These are phyloP conservation scores for Straminergon stramineum DNA, from an alignment of 225 moss, liverwort and hornwort species.

Conservation along the genomic window DNA sequence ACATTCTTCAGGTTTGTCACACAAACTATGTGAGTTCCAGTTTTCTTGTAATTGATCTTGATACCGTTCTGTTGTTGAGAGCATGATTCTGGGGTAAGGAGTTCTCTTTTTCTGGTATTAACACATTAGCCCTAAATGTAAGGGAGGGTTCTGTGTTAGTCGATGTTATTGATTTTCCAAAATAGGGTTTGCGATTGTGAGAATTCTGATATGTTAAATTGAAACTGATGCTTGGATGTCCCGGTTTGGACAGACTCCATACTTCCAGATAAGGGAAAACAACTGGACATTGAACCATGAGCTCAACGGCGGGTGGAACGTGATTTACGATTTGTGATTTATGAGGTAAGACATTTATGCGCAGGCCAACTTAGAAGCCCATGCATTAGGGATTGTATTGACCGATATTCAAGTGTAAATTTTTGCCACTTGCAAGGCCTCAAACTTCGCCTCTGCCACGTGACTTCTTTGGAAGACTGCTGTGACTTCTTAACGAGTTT, in stretches of 20 bases:
- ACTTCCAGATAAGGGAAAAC: constrained; percentile 88
- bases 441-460: background rate
- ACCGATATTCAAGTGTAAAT: constrained; percentile 7
- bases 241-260: constrained; percentile 53
- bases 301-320: constrained; percentile 65
- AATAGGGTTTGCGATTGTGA: background rate
- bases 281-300: constrained; percentile 92
- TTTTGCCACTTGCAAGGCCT: constrained; percentile 19
- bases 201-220: background rate
- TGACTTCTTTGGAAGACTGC: background rate
- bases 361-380: constrained; percentile 1
- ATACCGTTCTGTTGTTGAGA: background rate
- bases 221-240: background rate
- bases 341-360: constrained; percentile 11
- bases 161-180: background rate
- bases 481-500: background rate
- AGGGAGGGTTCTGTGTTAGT: background rate
- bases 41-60: background rate
- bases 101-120: background rate
- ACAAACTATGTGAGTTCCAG: background rate
- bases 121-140: background rate
- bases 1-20: background rate
- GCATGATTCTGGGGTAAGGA: background rate
- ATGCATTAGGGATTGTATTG: constrained; percentile 18
- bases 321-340: constrained; percentile 77